phyloP scores from a whole-genome alignment of 441 rosid genomes.

The Euphorbia celastroides region DNA sequence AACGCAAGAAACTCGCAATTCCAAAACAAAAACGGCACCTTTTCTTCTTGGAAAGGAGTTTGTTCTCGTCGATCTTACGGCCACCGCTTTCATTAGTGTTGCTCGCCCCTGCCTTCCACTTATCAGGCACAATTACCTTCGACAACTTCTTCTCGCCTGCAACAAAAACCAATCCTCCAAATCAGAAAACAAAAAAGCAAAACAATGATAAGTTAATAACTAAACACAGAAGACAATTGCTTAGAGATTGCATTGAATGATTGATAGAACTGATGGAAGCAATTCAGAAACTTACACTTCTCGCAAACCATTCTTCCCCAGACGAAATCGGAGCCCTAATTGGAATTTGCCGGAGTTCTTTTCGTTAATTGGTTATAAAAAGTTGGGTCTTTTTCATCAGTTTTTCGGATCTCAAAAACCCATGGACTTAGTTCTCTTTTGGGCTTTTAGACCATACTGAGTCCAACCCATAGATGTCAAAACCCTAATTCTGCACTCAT shows the following conservation, averaged over 20 bases:
- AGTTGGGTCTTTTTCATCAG: no score
- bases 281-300: conserved; percentile 47
- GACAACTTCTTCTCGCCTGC: conserved; percentile 88
- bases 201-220: no score
- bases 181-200: no score
- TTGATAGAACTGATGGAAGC: not conserved
- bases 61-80: conserved; percentile 95
- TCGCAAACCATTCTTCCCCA: no score
- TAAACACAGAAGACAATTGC: not conserved
- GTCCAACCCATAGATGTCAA: not conserved
- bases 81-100: conserved; percentile 92
- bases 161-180: not conserved
- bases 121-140: conserved; percentile 94
- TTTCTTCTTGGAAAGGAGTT: conserved; percentile 84
- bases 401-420: not conserved
- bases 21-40: conserved; percentile 28
- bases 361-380: no score
- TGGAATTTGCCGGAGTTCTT: no score
- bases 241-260: not conserved
- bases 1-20: not conserved
- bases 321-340: no score
- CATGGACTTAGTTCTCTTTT: not conserved
- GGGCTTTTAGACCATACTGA: not conserved
- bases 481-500: not conserved
- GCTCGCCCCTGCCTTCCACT: conserved; percentile 98